These are phyloP conservation scores for Madurella fahalii DNA, from an alignment of 2,329 filamentous ascomycete genomes.

Conservation along the genomic window DNA sequence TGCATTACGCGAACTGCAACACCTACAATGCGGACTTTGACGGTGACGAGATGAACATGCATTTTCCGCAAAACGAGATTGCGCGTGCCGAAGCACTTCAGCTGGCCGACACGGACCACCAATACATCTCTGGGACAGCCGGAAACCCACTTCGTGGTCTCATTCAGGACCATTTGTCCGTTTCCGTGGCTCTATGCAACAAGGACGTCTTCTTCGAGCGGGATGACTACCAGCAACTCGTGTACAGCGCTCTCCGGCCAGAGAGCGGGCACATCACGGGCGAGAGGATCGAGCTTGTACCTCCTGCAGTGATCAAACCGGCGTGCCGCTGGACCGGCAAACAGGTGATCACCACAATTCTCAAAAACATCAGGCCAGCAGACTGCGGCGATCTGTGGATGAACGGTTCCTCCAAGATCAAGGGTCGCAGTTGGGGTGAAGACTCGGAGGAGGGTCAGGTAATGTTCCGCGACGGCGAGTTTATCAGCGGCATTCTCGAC, in stretches of 20 bases:
- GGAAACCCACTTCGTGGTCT: constrained; percentile 91
- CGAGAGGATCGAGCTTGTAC: constrained; percentile 75
- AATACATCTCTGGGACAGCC: constrained; percentile 90
- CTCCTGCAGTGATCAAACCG: constrained; percentile 79
- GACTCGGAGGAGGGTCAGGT: constrained; percentile 68
- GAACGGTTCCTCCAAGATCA: constrained; percentile 72
- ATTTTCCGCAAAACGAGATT: constrained; percentile 96
- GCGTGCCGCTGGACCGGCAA: constrained; percentile 88
- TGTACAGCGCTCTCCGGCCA: constrained; percentile 84
- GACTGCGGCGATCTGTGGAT: constrained; percentile 75
- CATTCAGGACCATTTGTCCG: constrained; percentile 97
- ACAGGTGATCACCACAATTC: constrained; percentile 85
- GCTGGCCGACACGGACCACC: constrained; percentile 93
- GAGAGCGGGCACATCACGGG: constrained; percentile 84
- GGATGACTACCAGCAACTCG: constrained; percentile 86
- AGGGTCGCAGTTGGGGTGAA: constrained; percentile 72
- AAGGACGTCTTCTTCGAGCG: constrained; percentile 87
- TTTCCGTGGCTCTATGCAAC: constrained; percentile 85
- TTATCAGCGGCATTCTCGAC: constrained; percentile 87
- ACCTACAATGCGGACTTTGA: constrained; percentile 99
- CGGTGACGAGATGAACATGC: constrained; percentile 99
- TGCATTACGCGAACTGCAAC: constrained; percentile 99
- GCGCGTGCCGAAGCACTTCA: constrained; percentile 88
- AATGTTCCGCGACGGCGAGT: constrained; percentile 78
- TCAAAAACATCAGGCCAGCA: constrained; percentile 83